Evolutionary conservation across 2,329 filamentous ascomycete genomes (phyloP).

Genomic region (Trichoderma citrinoviride): DNA sequence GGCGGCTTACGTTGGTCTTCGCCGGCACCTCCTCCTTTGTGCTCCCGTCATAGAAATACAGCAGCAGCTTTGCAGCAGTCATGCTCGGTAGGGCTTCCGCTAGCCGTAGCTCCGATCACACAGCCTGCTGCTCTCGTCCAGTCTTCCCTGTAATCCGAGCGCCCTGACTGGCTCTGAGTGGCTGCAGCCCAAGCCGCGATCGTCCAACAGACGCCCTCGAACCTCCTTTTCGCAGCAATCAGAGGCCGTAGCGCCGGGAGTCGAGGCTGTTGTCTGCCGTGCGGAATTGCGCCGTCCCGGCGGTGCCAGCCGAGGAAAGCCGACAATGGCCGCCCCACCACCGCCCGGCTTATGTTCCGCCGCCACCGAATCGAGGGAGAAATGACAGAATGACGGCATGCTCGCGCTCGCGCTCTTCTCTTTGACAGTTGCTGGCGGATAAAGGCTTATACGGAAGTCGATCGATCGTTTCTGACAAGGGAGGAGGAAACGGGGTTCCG

Average conservation of each 20-base stretch:
- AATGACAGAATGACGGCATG: conserved; percentile 14
- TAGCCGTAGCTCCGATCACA: not conserved
- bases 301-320: conserved; percentile 41
- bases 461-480: conserved; percentile 8
- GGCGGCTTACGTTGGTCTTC: conserved; percentile 12
- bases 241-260: conserved; percentile 20
- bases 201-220: conserved; percentile 23
- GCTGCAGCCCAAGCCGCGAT: conserved; percentile 19
- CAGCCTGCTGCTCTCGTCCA: not conserved
- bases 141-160: not conserved
- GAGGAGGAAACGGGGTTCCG: not conserved
- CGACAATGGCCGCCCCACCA: conserved; percentile 38
- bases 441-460: not conserved
- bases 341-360: conserved; percentile 17
- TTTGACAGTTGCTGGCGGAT: not conserved
- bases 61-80: not conserved
- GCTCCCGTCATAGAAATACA: not conserved
- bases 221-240: conserved; percentile 4
- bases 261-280: conserved; percentile 10
- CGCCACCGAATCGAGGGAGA: not conserved
- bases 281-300: conserved; percentile 29
- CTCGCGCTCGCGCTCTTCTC: not conserved
- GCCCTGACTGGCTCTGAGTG: not conserved
- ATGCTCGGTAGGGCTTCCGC: too few species aligned
- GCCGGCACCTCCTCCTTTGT: not conserved